phyloP scores from a whole-genome alignment of 2,329 filamentous ascomycete species.

The Microsporum canis region DNA sequence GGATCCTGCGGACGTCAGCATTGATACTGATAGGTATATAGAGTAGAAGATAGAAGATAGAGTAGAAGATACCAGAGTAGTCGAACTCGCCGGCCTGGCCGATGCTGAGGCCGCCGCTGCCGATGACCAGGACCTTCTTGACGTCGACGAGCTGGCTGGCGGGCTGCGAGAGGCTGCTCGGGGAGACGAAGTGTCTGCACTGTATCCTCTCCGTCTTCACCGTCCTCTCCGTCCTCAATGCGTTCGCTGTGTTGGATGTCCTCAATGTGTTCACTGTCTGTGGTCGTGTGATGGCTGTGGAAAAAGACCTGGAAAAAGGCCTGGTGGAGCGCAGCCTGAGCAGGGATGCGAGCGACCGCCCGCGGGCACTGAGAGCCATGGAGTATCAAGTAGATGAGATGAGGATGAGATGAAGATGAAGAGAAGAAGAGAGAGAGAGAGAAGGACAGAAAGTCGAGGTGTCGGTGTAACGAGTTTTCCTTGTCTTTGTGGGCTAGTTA shows the following conservation, averaged over 20 bases:
- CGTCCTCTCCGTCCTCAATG: too few relatives aligned
- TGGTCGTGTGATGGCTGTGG: too few relatives aligned
- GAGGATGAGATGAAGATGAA: neutral
- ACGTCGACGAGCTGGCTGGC: conserved; percentile 79
- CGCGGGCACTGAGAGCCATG: neutral
- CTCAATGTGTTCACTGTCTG: too few relatives aligned
- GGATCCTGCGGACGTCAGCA: conserved; percentile 51
- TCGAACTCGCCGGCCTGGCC: conserved; percentile 97
- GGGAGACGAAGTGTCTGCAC: neutral
- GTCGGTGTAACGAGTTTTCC: neutral
- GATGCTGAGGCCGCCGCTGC: conserved; percentile 88
- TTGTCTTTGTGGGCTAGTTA: neutral
- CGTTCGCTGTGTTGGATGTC: too few relatives aligned
- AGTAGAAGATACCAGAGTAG: conserved; percentile 70
- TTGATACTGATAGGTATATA: too few relatives aligned
- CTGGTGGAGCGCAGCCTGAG: neutral
- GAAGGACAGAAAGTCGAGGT: neutral
- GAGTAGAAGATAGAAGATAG: neutral
- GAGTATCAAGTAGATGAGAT: neutral
- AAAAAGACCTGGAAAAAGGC: too few relatives aligned
- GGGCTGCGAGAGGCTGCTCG: conserved; percentile 54
- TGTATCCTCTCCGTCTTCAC: too few relatives aligned
- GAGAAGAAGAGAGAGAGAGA: neutral
- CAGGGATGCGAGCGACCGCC: neutral
- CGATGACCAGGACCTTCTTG: conserved; percentile 95